These are phyloP conservation scores for Populus davidiana DNA, from an alignment of 345 rosid genomes.

Conservation along the genomic window DNA sequence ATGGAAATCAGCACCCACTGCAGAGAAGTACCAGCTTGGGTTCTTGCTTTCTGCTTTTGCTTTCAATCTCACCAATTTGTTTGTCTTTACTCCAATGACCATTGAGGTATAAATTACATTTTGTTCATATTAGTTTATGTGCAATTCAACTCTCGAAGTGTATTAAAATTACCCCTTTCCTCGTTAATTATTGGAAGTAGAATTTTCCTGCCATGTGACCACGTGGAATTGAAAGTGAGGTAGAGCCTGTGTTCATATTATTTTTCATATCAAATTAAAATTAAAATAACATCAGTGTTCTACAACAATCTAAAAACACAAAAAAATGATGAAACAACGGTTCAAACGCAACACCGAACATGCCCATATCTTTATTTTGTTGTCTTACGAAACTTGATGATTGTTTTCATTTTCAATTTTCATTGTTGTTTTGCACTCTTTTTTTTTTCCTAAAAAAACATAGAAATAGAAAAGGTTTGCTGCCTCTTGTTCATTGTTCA, in stretches of 20 bases:
- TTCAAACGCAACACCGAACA: too few relatives aligned
- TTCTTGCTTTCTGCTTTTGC: constrained; percentile 76
- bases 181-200: neutral
- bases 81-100: constrained; percentile 93
- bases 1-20: constrained; percentile 68
- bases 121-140: too few relatives aligned
- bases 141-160: neutral
- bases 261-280: too few relatives aligned
- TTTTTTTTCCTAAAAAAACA: too few relatives aligned
- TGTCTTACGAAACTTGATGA: constrained; percentile 1
- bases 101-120: constrained; percentile 50
- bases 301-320: too few relatives aligned
- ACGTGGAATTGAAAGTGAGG: too few relatives aligned
- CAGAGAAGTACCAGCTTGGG: constrained; percentile 89
- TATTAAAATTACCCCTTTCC: neutral
- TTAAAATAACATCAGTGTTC: too few relatives aligned
- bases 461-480: too few relatives aligned
- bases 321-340: too few relatives aligned
- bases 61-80: constrained; percentile 80
- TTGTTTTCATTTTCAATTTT: neutral
- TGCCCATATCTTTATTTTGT: neutral
- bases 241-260: too few relatives aligned
- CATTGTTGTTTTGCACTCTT: neutral
- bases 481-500: too few relatives aligned
- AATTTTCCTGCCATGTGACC: neutral